Percentiles rank a stretch among this genome's conserved stretches.
Evolutionary conservation across 768 basidiomycete genomes (phyloP).

Genomic region (Mycena kentingensis): DNA sequence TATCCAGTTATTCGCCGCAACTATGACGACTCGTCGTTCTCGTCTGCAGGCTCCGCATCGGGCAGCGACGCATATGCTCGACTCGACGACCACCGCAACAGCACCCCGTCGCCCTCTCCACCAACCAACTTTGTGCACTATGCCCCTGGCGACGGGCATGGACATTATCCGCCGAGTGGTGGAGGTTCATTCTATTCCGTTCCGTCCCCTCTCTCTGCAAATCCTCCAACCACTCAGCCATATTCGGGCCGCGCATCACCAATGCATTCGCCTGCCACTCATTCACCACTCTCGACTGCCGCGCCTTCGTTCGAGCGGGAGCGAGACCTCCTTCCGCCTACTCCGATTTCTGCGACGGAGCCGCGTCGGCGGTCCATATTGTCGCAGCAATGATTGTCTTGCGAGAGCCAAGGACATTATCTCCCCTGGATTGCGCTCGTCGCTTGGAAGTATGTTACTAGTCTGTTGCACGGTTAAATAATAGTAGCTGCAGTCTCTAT

Average conservation of each 20-base stretch:
- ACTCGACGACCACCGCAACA: conserved; percentile 41
- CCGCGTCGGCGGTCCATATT: conserved; percentile 42
- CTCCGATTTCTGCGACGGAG: conserved; percentile 47
- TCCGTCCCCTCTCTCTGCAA: conserved; percentile 51
- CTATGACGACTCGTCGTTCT: conserved; percentile 52
- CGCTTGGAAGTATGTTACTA: conserved; percentile 21
- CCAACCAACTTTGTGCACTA: conserved; percentile 67
- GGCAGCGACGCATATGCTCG: conserved; percentile 59
- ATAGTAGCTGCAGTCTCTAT: conserved; percentile 20
- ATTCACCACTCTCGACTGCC: conserved; percentile 41
- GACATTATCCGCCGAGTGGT: conserved; percentile 35
- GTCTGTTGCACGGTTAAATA: conserved; percentile 22
- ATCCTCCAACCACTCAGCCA: conserved; percentile 41
- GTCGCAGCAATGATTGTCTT: conserved; percentile 33
- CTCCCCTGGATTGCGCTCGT: conserved; percentile 11
- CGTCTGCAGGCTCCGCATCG: conserved; percentile 56
- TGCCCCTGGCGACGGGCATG: conserved; percentile 39
- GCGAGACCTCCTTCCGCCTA: conserved; percentile 52
- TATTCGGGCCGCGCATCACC: conserved; percentile 43
- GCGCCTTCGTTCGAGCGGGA: conserved; percentile 56
- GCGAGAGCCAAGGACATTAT: background rate
- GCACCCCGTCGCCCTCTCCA: conserved; percentile 70
- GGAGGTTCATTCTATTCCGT: conserved; percentile 44
- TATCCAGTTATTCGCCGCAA: conserved; percentile 50
- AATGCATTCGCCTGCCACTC: conserved; percentile 40